Conservation (phyloP, 129 eudicot genomes). For the Flaveria sonorensis region DNA sequence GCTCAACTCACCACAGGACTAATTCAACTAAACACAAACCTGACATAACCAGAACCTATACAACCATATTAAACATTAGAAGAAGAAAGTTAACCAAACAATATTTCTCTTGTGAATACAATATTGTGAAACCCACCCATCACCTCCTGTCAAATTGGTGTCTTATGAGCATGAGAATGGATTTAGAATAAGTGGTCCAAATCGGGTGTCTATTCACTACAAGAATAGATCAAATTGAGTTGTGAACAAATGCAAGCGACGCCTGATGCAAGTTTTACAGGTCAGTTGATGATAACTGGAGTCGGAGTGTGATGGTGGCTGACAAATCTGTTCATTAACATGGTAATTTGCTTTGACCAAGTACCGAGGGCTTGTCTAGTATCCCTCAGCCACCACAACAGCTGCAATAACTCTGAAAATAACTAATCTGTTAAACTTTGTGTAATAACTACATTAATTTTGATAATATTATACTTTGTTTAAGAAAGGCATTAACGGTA, state of each 20-base stretch:
- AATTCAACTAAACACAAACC: neutral
- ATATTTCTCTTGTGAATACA: neutral
- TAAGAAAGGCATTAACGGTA: neutral
- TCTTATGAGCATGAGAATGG: neutral
- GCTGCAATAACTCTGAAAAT: constrained; percentile 56
- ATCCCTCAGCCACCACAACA: constrained; percentile 50
- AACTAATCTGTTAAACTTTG: neutral
- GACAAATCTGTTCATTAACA: neutral
- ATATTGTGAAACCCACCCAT: neutral
- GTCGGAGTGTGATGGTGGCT: neutral
- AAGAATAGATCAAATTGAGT: neutral
- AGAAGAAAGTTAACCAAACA: neutral
- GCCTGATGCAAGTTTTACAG: neutral
- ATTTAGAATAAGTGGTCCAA: neutral
- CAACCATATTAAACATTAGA: neutral
- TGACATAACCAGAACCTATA: neutral
- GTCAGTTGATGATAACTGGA: constrained; percentile 2
- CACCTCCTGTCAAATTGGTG: neutral
- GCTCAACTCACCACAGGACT: neutral
- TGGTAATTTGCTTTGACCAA: constrained; percentile 37
- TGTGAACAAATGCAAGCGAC: neutral
- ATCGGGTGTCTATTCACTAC: neutral
- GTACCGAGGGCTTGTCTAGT: constrained; percentile 29
- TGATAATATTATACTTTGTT: neutral
- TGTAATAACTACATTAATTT: neutral